Evolutionary conservation across 75 land plant genomes (phyloP).

Genomic region (Pseudotsuga menziesii): DNA sequence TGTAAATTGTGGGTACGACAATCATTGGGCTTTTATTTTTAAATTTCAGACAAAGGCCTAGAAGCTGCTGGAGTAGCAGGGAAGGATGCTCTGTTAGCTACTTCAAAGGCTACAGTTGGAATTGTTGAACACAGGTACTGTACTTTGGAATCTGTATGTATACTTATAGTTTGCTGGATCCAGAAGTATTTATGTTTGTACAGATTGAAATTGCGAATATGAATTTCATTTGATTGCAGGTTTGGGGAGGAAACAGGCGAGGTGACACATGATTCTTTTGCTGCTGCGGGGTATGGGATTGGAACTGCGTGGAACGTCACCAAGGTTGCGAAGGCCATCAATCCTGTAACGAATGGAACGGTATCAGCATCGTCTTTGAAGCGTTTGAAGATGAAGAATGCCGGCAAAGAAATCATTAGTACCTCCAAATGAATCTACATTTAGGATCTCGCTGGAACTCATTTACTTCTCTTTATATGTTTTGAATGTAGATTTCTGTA

Average conservation of each 20-base stretch:
- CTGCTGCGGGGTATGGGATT: conserved; percentile 78
- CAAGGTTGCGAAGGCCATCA: conserved; percentile 73
- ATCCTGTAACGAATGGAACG: conserved; percentile 22
- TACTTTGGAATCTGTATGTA: too few species aligned
- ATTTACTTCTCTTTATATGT: too few species aligned
- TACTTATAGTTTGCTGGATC: too few species aligned
- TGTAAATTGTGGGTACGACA: background rate
- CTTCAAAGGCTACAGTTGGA: conserved; percentile 45
- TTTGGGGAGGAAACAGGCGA: conserved; percentile 77
- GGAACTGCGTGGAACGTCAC: conserved; percentile 79
- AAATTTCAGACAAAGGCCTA: conserved; percentile 51
- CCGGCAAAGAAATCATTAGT: too few species aligned
- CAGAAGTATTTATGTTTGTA: too few species aligned
- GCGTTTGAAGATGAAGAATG: background rate
- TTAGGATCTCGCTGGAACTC: too few species aligned
- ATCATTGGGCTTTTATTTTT: background rate
- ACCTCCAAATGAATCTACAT: too few species aligned
- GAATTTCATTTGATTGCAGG: conserved; percentile 13
- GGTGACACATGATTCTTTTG: conserved; percentile 58
- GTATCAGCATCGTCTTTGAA: background rate
- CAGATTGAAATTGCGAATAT: background rate
- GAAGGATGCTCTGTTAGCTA: conserved; percentile 47
- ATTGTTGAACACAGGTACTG: conserved; percentile 55
- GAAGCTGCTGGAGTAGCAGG: conserved; percentile 86
- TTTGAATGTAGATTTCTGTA: too few species aligned